Base-by-base conservation (phyloP, 441 rosid genomes). In the Pelargonium hybrid region DNA sequence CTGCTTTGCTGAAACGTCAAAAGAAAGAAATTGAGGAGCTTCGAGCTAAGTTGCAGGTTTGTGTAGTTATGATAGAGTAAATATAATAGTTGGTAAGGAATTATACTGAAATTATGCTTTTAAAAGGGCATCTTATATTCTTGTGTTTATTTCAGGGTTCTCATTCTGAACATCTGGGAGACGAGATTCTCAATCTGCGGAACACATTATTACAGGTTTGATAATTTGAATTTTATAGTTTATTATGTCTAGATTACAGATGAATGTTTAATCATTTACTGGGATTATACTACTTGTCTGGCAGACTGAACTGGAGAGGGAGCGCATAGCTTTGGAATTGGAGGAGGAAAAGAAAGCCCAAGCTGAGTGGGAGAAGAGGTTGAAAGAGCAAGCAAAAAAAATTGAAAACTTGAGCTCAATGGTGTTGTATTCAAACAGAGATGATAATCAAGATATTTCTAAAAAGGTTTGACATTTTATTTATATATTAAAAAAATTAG, bases 11-110 rank as follows among this genome's bases (percentile, higher is more conserved):
- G 76, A 94, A 94, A 86, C 97, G 98, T 54, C 98, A 91, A 74
- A 94, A 94, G 88, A 91, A 87, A 82, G 98, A 94, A 81, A 94
- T 94, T 73, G 98, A 91, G 81, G 96, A 94, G 82, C 97, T 94
- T 79, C 87, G 96, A 68, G 89, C 91, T 76, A 91, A 94, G 84
- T 79, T 91, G 76, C 89, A 84, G 92, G 98, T 88, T 71, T 18
- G 73, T 64, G 18, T 45, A 52, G 66, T 52, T 70, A 5, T 69
- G 11, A 11, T 25, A 47, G 4, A 41, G 37, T 25, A 61, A 15
- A 61, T 61, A 6, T 61, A 61, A 61, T 43, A 39, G 7, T 1
- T 74, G 54, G 48, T 37, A 23, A 59, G 48, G 21, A 57, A 18
- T 39, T 45, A 14, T 48, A 20, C 37, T 75, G 8, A 18, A 21